Evolutionary conservation across 2,329 filamentous ascomycete species (phyloP), one percentile per base, ranked within the genome.

Genomic region (Exophiala aquamarina): DNA sequence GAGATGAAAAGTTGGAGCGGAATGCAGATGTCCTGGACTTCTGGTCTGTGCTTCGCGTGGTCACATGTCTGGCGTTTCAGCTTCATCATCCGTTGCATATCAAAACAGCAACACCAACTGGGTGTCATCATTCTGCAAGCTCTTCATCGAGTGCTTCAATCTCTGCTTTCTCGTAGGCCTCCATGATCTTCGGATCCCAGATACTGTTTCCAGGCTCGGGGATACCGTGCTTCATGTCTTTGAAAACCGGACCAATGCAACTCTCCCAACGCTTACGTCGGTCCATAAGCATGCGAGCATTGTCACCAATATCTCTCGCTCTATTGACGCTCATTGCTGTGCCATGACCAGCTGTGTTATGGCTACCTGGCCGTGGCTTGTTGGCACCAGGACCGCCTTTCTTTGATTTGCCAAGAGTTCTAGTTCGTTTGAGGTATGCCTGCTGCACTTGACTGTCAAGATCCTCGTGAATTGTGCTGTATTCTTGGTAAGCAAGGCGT

Each of bases 401-500:
- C 68, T 94, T 94, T 67, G 83, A 89, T 73, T 97, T 94, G 66
- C 91, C 89, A 70, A 97, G 86, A 1, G 89, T 95, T 37, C 93
- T 84, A 20, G 92, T 97, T 18, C 93, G 87, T 72, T 98, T 98
- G 35, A 95, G 83, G 63, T 97, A 98, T 3, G 93, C 92, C 41
- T 89, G 86, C 63, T 97, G 91, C 33, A 97, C 90, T 65, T 97
- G 93, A 33, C 84, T 83, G 73, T 98, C 93, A 17, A 98, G 83
- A 66, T 98, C 93, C 65, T 98, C 93, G 41, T 94, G 85, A 59
- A 98, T 98, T 46, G 90, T 96, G 66, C 86, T 87, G 73, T 95
- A 98, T 66, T 98, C 93, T 64, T 98, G 93, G 70, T 93, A 85
- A 0, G 93, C 93, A 82, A 98, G 92, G 56, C 89, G 84, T 65